Conservation (phyloP, 1,284 basidiomycete species). For the Trametes sp. region DNA sequence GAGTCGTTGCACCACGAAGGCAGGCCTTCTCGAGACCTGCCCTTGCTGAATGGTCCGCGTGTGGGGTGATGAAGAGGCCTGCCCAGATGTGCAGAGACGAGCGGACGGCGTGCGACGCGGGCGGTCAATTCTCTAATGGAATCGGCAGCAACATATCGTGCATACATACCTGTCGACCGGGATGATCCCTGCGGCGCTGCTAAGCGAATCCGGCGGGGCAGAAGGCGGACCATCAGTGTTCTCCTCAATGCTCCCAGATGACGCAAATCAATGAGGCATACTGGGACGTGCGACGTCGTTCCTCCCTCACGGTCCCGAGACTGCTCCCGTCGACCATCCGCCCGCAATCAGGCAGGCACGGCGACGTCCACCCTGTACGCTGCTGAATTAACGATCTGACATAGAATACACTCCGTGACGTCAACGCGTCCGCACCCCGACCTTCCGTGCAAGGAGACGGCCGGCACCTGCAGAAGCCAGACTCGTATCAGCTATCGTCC, state of each 20-base stretch:
- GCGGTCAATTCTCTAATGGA: background rate
- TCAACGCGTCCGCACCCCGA: background rate
- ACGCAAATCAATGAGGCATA: too few relatives aligned
- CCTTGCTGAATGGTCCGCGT: background rate
- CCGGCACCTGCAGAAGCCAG: background rate
- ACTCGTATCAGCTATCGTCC: background rate
- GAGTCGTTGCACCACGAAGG: slow-evolving; percentile 1
- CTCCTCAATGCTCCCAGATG: too few relatives aligned
- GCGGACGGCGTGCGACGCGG: background rate
- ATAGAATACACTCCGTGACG: slow-evolving; percentile 6
- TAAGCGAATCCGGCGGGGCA: too few relatives aligned
- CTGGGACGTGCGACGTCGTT: background rate
- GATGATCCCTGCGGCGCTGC: too few relatives aligned
- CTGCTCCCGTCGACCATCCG: background rate
- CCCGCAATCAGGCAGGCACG: background rate
- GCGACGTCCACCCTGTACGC: background rate
- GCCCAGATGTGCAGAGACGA: too few relatives aligned
- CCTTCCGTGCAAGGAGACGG: background rate
- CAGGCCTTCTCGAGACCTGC: background rate
- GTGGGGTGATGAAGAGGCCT: too few relatives aligned
- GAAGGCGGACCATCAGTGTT: too few relatives aligned
- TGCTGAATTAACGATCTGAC: too few relatives aligned
- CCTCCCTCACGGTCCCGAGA: background rate
- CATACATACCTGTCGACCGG: background rate
- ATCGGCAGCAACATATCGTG: background rate